These are phyloP conservation scores for Mortierella sp. DNA, from an alignment of 371 early-diverging fungal genomes.

Conservation along the genomic window DNA sequence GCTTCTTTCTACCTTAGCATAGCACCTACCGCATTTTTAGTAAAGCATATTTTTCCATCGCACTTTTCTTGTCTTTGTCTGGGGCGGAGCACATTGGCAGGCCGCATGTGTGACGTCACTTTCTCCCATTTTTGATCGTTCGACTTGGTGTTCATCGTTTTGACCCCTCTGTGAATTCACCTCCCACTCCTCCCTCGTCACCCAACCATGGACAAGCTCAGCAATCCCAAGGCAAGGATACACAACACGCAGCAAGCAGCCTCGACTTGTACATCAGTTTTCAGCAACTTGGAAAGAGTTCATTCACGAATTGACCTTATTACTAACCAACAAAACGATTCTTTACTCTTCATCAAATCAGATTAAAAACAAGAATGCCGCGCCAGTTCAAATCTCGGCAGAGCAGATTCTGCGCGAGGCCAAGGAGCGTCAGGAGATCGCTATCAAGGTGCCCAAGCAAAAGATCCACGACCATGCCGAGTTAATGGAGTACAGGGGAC, in stretches of 20 bases:
- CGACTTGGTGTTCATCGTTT: too few species aligned
- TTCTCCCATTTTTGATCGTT: not conserved
- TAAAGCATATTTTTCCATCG: not conserved
- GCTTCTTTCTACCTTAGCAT: not conserved
- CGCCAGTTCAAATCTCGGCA: constrained; percentile 98
- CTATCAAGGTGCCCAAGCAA: constrained; percentile 85
- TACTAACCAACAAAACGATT: constrained; percentile 1
- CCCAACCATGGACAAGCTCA: not conserved
- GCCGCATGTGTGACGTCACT: not conserved
- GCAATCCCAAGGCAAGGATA: not conserved
- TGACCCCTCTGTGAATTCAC: not conserved
- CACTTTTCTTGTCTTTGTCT: too few species aligned
- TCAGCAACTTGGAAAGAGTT: too few species aligned
- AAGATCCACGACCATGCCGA: constrained; percentile 95
- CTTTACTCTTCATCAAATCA: constrained; percentile 32
- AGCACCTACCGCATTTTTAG: not conserved
- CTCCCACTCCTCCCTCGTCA: not conserved
- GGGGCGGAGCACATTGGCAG: too few species aligned
- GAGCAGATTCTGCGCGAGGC: constrained; percentile 98
- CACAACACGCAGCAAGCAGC: not conserved
- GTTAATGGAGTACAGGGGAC: constrained; percentile 87
- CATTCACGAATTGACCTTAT: too few species aligned
- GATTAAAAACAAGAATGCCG: constrained; percentile 98
- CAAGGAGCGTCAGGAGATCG: constrained; percentile 87
- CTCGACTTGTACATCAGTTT: not conserved